A percentile compares a stretch with the other conserved stretches of the same genome.
Evolutionary conservation across 768 basidiomycete genomes (phyloP).

Genomic region (Tylopilus balloui): DNA sequence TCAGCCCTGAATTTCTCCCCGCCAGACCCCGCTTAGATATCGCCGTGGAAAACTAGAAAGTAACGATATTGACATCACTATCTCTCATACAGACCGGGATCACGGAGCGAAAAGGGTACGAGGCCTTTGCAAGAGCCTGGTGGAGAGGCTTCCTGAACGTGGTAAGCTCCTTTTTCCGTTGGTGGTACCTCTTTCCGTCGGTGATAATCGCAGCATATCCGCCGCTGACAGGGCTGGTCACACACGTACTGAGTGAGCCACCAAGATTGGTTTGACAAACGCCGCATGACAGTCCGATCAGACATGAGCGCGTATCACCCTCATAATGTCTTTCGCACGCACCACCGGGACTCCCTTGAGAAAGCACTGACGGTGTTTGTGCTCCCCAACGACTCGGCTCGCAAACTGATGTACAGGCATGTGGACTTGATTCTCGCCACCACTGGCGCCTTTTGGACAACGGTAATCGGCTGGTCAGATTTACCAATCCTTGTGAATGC

Average conservation of each 20-base stretch:
- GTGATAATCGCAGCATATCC: background rate
- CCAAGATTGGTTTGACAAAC: background rate
- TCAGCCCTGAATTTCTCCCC: background rate
- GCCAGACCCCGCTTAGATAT: conserved; percentile 46
- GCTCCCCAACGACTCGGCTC: conserved; percentile 42
- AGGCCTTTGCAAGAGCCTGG: conserved; percentile 57
- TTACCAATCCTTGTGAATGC: background rate
- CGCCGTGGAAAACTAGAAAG: conserved; percentile 77
- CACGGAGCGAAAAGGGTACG: conserved; percentile 47
- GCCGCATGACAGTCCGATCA: conserved; percentile 25
- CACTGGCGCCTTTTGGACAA: conserved; percentile 79
- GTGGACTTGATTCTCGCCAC: conserved; percentile 82
- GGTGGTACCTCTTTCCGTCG: background rate
- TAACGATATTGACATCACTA: conserved; percentile 87
- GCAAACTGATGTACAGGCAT: conserved; percentile 52
- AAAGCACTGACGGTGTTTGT: conserved; percentile 79
- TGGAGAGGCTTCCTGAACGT: conserved; percentile 49
- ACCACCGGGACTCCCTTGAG: conserved; percentile 78
- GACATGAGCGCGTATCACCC: conserved; percentile 59
- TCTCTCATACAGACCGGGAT: conserved; percentile 59
- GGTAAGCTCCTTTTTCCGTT: conserved; percentile 47
- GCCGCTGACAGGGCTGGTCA: conserved; percentile 54
- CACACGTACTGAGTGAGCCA: conserved; percentile 75
- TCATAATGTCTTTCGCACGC: conserved; percentile 48
- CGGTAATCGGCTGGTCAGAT: conserved; percentile 84